A percentile compares a stretch with the other conserved stretches of the same genome.
These are phyloP conservation scores for Ceratocystis albifundus DNA, from an alignment of 2,329 filamentous ascomycete species.

Conservation along the genomic window DNA sequence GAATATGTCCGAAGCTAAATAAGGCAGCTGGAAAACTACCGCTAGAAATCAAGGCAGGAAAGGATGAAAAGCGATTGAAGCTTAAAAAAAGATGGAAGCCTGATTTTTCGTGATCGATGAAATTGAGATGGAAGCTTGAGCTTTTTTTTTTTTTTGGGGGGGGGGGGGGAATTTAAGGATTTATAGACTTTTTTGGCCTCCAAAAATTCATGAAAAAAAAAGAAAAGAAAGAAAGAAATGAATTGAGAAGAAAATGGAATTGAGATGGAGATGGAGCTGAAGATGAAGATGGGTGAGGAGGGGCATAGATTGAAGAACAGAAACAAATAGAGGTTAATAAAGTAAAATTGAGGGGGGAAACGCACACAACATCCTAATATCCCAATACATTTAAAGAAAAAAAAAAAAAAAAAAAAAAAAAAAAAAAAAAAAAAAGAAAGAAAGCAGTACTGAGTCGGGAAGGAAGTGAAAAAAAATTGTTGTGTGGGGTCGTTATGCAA, in stretches of 20 bases:
- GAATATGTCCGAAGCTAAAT: not conserved
- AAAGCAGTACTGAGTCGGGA: not conserved
- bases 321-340: not conserved
- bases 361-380: constrained; percentile 1
- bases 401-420: constrained; percentile 12
- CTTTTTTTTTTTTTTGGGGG: no score
- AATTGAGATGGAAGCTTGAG: not conserved
- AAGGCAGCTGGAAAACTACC: not conserved
- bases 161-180: not conserved
- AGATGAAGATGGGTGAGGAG: no score
- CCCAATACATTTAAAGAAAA: not conserved
- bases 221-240: constrained; percentile 4
- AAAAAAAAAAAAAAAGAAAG: constrained; percentile 14
- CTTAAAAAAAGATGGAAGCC: not conserved
- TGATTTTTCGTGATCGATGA: not conserved
- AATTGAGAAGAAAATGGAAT: constrained; percentile 22
- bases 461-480: not conserved
- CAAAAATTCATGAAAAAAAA: constrained; percentile 18
- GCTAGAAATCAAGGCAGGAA: not conserved
- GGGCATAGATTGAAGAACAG: constrained; percentile 9
- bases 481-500: constrained; percentile 9
- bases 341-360: not conserved
- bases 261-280: no score
- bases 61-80: not conserved
- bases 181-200: not conserved